Base-by-base conservation (phyloP, 2,329 filamentous ascomycete genomes). In the Epichloe uncinata region DNA sequence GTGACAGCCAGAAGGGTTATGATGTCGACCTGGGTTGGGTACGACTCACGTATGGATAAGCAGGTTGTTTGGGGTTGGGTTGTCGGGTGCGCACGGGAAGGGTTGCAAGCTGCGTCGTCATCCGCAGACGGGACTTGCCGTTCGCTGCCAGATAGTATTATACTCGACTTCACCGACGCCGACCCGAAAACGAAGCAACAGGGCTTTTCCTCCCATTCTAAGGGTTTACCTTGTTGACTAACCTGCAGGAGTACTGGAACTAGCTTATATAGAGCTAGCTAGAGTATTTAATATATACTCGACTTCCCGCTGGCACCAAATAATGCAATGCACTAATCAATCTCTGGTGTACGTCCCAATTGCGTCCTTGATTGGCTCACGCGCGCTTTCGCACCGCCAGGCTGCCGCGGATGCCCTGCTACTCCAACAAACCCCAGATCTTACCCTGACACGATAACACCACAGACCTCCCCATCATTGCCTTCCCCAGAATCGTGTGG, bases 31-130 rank as follows among this genome's bases (percentile, higher is more conserved):
- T 61, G 59, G 66, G 66, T 68, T 59, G 68, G 68, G 55, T 57
- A 70, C 67, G 68, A 69, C 57, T 61, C 65, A 65, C 63, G 55
- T 67, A 58, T 22, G 2, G 18, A 16, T 41, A 42, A 50, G 40
- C 34, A 37, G 38, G 16, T 13, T 13, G 30, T 35, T 36, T 45
- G 16, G 35, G 30, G 38, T 20, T 18, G 30, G 33, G 15, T n/a
- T 36, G n/a, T 40, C 15, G 26, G 45, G 47, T 37, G 37, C 34
- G 33, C 15, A 20, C 7, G 5, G 37, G 3, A 11, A 7, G 38
- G 18, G 22, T 13, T 33, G 26, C 18, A 13, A 30, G 11, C n/a
- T 36, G 36, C 40, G 15, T 20, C n/a, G 26, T 11, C 26, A 15
- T 33, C 30, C 8, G 3, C 30, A 30, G 30, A 11, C 30, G 9